Evolutionary conservation across 2,329 filamentous ascomycete genomes (phyloP).

Genomic region (Aspergillus versicolor): DNA sequence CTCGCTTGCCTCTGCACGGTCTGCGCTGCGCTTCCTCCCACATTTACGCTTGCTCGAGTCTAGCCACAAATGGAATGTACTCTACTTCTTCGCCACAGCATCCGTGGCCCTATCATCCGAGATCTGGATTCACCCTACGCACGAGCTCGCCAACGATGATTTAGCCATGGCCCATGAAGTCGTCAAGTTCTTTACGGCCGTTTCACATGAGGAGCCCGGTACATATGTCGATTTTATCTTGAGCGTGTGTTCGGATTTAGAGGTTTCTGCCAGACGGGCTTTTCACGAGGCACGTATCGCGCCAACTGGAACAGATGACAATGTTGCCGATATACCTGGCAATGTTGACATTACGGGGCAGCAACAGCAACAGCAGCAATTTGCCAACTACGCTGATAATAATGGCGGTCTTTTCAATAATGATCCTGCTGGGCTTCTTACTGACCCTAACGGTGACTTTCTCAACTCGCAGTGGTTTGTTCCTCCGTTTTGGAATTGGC

Average conservation of each 20-base stretch:
- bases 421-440: background rate
- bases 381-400: too few species aligned
- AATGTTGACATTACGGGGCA: too few species aligned
- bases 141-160: background rate
- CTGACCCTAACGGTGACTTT: background rate
- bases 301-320: background rate
- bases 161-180: background rate
- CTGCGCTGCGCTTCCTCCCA: background rate
- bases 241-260: background rate
- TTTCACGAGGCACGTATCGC: background rate
- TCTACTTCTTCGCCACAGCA: background rate
- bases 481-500: background rate
- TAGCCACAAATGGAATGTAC: background rate
- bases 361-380: too few species aligned
- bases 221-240: background rate
- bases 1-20: background rate
- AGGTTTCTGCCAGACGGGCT: background rate
- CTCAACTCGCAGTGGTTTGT: background rate
- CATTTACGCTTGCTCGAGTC: background rate
- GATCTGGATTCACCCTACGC: background rate
- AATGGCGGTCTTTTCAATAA: too few species aligned
- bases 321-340: background rate
- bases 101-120: background rate
- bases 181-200: background rate
- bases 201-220: background rate